These are phyloP conservation scores for Monosporascus ibericus DNA, from an alignment of 2,329 filamentous ascomycete genomes.

Conservation along the genomic window DNA sequence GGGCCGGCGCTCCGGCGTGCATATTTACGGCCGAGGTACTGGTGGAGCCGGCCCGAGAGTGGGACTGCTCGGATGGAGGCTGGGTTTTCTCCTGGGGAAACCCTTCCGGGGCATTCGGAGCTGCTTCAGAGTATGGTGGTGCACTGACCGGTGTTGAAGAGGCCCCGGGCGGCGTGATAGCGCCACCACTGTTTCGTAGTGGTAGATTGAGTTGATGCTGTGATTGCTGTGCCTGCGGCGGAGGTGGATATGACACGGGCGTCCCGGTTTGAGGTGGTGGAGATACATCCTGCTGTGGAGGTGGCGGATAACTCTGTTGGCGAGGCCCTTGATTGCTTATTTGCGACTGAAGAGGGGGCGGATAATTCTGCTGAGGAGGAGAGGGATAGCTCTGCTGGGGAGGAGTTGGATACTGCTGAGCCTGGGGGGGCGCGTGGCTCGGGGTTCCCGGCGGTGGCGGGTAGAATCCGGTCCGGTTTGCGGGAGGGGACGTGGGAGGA, in stretches of 20 bases:
- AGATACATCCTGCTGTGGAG: constrained; percentile 28
- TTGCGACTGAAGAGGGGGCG: not conserved
- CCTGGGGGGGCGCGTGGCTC: constrained; percentile 24
- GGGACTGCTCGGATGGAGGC: constrained; percentile 4
- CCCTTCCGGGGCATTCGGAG: constrained; percentile 16
- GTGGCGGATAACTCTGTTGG: constrained; percentile 21
- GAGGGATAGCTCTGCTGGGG: constrained; percentile 25
- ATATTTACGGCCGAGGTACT: constrained; percentile 25
- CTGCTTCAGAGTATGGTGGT: constrained; percentile 19
- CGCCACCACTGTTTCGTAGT: constrained; percentile 28
- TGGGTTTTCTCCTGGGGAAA: constrained; percentile 28
- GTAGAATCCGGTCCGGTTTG: constrained; percentile 39
- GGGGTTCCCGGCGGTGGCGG: constrained; percentile 35
- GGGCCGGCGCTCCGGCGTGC: constrained; percentile 32
- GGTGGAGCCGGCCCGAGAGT: constrained; percentile 11
- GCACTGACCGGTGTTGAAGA: constrained; percentile 8
- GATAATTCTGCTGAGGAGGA: constrained; percentile 16
- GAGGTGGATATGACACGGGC: constrained; percentile 25
- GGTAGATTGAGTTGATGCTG: constrained; percentile 28
- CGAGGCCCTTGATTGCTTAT: constrained; percentile 14
- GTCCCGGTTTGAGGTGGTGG: constrained; percentile 30
- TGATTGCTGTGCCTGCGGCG: constrained; percentile 25
- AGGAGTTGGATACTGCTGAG: constrained; percentile 28
- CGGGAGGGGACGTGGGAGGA: constrained; percentile 42
- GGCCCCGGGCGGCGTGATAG: constrained; percentile 21